Base-by-base conservation (phyloP, 345 rosid genomes). In the Capsella bursapastoris region DNA sequence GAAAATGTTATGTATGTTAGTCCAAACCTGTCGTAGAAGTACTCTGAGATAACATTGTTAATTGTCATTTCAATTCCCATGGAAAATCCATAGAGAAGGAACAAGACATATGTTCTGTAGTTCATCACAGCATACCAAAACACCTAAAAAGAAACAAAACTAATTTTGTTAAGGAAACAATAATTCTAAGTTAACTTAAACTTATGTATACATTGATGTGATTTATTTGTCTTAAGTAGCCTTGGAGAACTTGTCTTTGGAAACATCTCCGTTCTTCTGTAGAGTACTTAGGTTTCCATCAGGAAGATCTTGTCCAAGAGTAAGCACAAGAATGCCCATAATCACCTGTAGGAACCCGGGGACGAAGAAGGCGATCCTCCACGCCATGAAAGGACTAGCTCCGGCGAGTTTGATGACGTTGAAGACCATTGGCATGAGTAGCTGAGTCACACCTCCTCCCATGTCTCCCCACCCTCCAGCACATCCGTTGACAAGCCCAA, bases 391-490 rank as follows among this genome's bases (percentile, higher is more conserved):
- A 0, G 94, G 89, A 35, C 86, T 83, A 1, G 90, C 70, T 3
- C 97, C 92, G 0, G 76, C 57, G 35, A 53, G 71, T 71, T 47
- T 57, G 59, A 90, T 84, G 48, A 87, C 25, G 12, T 89, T 85
- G 47, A 72, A 88, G 22, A 87, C 88, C 4, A 91, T 5, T 7
- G 97, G 97, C 94, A 91, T 91, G 57, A 89, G n/a, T 0, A 91
- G 81, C 77, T 89, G 97, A 62, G 97, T 91, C 27, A 86, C 89
- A 1, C 94, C 94, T 4, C 97, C 94, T 0, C 97, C 94, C 94
- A 89, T 86, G 63, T 87, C 88, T 1, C 97, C 97, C 97, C 97
- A 91, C 1, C 92, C 94, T 3, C 89, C 92, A 0, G 97, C 90
- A 0, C 89, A 87, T 35, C 97, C 94, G 8, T 91, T 91, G 18